Evolutionary conservation across 176 grass and related monocot genomes (phyloP).

Genomic region (Oryza australiensis): DNA sequence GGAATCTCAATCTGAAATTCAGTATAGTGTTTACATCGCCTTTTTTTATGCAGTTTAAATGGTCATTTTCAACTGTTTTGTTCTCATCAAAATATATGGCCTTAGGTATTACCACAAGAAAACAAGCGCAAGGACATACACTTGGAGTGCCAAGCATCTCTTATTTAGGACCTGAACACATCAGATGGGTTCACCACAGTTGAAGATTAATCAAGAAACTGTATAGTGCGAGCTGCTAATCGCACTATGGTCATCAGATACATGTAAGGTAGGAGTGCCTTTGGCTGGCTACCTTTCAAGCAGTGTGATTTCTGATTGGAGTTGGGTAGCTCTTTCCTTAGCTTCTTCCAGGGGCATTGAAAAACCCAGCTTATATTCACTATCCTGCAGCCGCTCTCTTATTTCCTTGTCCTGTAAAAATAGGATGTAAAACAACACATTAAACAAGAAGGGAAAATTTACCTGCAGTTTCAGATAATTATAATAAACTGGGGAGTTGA

Average conservation of each 20-base stretch:
- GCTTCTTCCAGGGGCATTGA: slow-evolving; percentile 80
- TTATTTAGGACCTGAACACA: neutral
- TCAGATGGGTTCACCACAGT: neutral
- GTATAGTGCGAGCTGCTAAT: neutral
- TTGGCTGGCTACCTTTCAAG: slow-evolving; percentile 63
- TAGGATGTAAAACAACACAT: neutral
- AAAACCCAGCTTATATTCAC: slow-evolving; percentile 80
- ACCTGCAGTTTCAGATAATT: slow-evolving; percentile 1
- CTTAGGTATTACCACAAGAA: neutral
- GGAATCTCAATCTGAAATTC: neutral
- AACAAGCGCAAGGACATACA: neutral
- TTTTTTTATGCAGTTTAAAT: neutral
- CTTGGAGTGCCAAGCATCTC: neutral
- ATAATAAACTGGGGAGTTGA: no score
- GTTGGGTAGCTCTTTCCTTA: slow-evolving; percentile 74
- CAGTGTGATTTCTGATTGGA: slow-evolving; percentile 77
- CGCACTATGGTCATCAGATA: neutral
- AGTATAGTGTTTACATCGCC: neutral
- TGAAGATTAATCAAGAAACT: neutral
- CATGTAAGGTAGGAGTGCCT: neutral
- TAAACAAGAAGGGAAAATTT: slow-evolving; percentile 17
- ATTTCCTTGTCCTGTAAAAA: slow-evolving; percentile 83
- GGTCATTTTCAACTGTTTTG: neutral
- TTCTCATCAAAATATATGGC: neutral
- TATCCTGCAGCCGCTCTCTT: slow-evolving; percentile 69